Evolutionary conservation across 768 basidiomycete species (phyloP).

Genomic region (Hebeloma cylindrosporum): DNA sequence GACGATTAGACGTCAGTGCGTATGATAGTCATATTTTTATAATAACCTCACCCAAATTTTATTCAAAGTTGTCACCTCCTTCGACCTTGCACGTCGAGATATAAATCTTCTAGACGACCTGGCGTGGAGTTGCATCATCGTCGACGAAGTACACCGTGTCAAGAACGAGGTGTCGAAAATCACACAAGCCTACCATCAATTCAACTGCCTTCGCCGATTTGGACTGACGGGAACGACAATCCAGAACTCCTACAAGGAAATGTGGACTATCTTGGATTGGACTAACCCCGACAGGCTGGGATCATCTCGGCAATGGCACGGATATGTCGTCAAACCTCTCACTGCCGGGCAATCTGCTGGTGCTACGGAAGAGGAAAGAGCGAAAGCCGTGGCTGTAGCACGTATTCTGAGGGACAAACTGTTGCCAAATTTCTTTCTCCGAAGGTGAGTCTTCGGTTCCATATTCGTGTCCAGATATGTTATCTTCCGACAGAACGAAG

Average conservation of each 20-base stretch:
- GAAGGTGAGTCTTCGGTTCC: conserved; percentile 49
- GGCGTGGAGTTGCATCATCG: conserved; percentile 69
- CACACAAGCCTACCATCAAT: conserved; percentile 68
- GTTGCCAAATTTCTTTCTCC: conserved; percentile 79
- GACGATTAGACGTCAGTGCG: conserved; percentile 82
- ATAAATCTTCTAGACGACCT: conserved; percentile 69
- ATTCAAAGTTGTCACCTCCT: conserved; percentile 71
- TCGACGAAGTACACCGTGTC: conserved; percentile 90
- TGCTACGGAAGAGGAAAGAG: conserved; percentile 62
- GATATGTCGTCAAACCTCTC: conserved; percentile 67
- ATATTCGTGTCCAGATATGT: neutral
- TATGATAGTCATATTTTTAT: conserved; percentile 7
- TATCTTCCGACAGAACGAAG: conserved; percentile 56
- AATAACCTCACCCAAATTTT: conserved; percentile 4
- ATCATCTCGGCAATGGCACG: conserved; percentile 71
- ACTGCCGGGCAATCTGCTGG: conserved; percentile 64
- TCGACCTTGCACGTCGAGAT: conserved; percentile 71
- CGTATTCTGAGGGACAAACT: conserved; percentile 60
- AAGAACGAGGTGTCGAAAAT: conserved; percentile 76
- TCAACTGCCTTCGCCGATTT: conserved; percentile 67
- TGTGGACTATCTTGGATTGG: conserved; percentile 94
- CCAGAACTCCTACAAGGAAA: conserved; percentile 87
- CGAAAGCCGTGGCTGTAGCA: conserved; percentile 59
- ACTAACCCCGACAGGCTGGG: conserved; percentile 83
- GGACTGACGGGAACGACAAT: conserved; percentile 81